These are phyloP conservation scores for Powellomyces hirtus DNA, from an alignment of 192 early-diverging fungal species.

Conservation along the genomic window DNA sequence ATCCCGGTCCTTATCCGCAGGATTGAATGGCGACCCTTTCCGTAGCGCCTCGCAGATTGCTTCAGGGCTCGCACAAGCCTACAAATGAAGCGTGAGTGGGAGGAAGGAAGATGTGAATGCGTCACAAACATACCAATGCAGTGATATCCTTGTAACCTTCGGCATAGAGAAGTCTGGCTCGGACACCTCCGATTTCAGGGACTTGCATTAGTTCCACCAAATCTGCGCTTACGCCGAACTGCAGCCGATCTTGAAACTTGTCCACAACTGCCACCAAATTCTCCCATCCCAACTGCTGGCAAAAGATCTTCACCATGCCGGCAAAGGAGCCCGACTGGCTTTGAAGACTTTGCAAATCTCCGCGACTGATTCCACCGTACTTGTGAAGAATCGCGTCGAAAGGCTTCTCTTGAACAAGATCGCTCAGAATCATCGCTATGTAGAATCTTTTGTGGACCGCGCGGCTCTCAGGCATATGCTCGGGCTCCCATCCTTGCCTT, in stretches of 20 bases:
- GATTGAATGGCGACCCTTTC: slow-evolving; percentile 14
- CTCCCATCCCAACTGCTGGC: slow-evolving; percentile 37
- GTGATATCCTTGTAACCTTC: slow-evolving; percentile 25
- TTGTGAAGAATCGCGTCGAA: slow-evolving; percentile 29
- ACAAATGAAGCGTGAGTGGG: background rate
- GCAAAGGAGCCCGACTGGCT: slow-evolving; percentile 36
- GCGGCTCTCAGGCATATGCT: background rate
- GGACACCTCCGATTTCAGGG: slow-evolving; percentile 23
- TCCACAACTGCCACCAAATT: slow-evolving; percentile 20
- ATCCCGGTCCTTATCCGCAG: slow-evolving; percentile 1
- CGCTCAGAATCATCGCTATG: slow-evolving; percentile 33
- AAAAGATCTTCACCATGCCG: slow-evolving; percentile 50
- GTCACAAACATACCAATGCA: background rate
- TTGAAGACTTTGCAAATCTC: slow-evolving; percentile 33
- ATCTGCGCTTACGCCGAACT: slow-evolving; percentile 36
- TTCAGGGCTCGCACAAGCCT: slow-evolving; percentile 3
- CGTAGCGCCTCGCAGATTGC: slow-evolving; percentile 18
- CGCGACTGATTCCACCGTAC: slow-evolving; percentile 32
- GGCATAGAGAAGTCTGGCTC: slow-evolving; percentile 18
- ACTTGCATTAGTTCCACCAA: slow-evolving; percentile 34
- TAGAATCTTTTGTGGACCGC: slow-evolving; percentile 31
- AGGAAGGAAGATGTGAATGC: background rate
- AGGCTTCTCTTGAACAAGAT: slow-evolving; percentile 36
- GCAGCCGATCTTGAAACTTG: slow-evolving; percentile 37
- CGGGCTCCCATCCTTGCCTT: background rate